Evolutionary conservation across 371 early-diverging fungal species (phyloP), one percentile per base, ranked within the genome.

Genomic region (Actinomortierella ambigua): DNA sequence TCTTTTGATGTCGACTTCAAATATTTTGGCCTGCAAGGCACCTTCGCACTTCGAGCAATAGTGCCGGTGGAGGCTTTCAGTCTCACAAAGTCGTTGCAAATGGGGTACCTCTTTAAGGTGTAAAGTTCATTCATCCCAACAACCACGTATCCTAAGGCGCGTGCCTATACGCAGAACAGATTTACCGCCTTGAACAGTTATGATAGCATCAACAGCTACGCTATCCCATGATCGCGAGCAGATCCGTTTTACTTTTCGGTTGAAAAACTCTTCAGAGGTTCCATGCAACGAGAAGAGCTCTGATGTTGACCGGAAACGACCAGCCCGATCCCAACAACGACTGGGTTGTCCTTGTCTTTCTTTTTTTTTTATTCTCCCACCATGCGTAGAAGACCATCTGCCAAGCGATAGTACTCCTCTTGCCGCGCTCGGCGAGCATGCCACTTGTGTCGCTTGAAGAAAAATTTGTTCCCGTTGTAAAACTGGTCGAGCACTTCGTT

Each of bases 291-390:
- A 53, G 9, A 49, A 53, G 20, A 60, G 39, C 11, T 54, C 15
- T 3, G 40, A 14, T 15, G 3, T 58, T 0, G 28, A 40, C 29
- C 26, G 27, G 29, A 64, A 54, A 17, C 44, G 40, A 2, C 59
- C 29, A 59, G 17, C 27, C 53, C 59, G 17, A 59, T 29, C 1
- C 57, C 57, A 52, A 63, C 57, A 15, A 55, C 22, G 11, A 51
- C 56, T 8, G 39, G 29, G 20, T 55, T 43, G 2, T 27, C 26
- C 3, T 58, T 42, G 20, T 57, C 50, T 2, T 27, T 28, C 2
- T 2, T 27, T 23, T 20, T 40, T 1, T 58, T n/a, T 20, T 55
- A 27, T 3, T 57, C 53, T 6, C 57, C 63, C 0, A 57, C 46
- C 28, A 57, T 52, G 3, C 48, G 41, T 52, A 59, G 28, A 5